Conservation (phyloP, 2,329 filamentous ascomycete genomes). For the Coleophoma crateriformis region DNA sequence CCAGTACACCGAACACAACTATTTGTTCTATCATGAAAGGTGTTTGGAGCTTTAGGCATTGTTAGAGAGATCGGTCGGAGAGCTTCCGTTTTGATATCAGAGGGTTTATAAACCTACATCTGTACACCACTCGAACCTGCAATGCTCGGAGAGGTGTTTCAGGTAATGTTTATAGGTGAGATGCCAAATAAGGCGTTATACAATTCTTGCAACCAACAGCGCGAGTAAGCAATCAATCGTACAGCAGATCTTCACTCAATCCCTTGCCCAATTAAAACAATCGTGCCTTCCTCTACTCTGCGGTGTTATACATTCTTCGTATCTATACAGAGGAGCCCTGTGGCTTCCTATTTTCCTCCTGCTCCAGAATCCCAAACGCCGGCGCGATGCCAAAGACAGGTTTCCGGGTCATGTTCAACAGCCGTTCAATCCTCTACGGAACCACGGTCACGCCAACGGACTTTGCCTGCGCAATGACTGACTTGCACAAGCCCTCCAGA, state of each 20-base stretch:
- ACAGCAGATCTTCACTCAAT: too few species aligned
- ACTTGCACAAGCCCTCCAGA: slow-evolving; percentile 66
- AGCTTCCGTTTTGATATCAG: too few species aligned
- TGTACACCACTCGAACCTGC: too few species aligned
- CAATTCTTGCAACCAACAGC: neutral
- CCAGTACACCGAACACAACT: too few species aligned
- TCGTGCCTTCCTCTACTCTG: neutral
- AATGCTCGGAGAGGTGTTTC: too few species aligned
- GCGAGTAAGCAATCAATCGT: too few species aligned
- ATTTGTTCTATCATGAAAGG: too few species aligned
- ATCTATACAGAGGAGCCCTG: slow-evolving; percentile 1
- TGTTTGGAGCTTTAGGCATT: too few species aligned
- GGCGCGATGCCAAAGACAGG: slow-evolving; percentile 17
- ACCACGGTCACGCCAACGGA: slow-evolving; percentile 70
- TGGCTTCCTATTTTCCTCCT: neutral
- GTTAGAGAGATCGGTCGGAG: too few species aligned
- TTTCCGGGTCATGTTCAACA: neutral
- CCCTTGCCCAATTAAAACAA: neutral
- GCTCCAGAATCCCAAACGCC: slow-evolving; percentile 16
- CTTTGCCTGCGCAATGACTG: slow-evolving; percentile 69
- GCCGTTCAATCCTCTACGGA: slow-evolving; percentile 34
- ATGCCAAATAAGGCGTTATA: neutral
- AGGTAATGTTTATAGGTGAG: too few species aligned
- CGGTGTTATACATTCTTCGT: slow-evolving; percentile 8
- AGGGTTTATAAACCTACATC: too few species aligned